phyloP scores from a whole-genome alignment of 2,329 filamentous ascomycete genomes.

The Monilinia aucupariae region DNA sequence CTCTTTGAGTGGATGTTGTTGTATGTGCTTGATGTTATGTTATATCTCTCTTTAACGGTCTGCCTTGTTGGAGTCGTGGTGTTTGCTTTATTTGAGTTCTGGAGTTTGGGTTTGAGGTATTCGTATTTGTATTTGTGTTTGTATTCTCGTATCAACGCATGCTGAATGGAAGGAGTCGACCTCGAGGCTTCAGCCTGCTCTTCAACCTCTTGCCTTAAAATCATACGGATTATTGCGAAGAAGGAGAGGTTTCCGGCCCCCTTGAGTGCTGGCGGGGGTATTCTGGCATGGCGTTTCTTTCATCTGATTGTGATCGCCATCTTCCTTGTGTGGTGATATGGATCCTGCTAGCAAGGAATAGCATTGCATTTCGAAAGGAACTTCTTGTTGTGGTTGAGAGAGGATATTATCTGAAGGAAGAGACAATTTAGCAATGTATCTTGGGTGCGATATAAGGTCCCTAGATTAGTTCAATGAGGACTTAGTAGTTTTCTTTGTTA shows the following conservation, averaged over 20 bases:
- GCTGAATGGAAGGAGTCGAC: too few species aligned
- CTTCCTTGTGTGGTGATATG: neutral
- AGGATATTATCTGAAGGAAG: neutral
- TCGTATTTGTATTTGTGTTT: too few species aligned
- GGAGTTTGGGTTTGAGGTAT: neutral
- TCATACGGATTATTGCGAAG: too few species aligned
- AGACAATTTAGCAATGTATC: neutral
- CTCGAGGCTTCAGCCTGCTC: too few species aligned
- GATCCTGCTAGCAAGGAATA: neutral
- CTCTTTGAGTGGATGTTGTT: neutral
- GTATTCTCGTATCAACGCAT: too few species aligned
- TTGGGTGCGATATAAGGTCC: too few species aligned
- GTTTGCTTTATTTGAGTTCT: neutral
- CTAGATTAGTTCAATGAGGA: neutral
- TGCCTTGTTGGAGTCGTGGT: neutral
- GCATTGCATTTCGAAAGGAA: too few species aligned
- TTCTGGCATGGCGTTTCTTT: neutral
- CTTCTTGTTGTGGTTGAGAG: neutral
- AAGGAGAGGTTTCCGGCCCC: neutral
- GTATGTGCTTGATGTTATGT: neutral
- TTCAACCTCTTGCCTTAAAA: accelerated
- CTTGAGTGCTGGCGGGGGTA: neutral
- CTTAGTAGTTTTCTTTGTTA: too few species aligned
- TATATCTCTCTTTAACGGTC: neutral
- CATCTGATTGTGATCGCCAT: neutral